phyloP scores from a whole-genome alignment of 169 alveolate species.

The Cryptosporidium tyzzeri region DNA sequence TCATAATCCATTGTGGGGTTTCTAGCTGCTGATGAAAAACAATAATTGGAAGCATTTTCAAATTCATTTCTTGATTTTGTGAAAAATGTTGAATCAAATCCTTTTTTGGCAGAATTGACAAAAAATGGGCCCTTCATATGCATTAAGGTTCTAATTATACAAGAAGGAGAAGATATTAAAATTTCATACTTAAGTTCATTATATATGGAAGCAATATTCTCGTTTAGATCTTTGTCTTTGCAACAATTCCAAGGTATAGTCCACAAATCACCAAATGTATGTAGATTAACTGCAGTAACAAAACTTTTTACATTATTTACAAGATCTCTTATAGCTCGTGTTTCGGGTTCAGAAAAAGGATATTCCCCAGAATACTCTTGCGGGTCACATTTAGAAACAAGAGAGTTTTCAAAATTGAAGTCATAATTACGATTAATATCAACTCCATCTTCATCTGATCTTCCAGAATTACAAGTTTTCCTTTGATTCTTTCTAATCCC shows the following conservation, averaged over 20 bases:
- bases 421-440: conserved; percentile 77
- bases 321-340: conserved; percentile 69
- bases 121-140: conserved; percentile 18
- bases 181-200: conserved; percentile 70
- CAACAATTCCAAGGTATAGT: conserved; percentile 79
- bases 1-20: conserved; percentile 79
- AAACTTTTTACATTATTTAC: conserved; percentile 13
- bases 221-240: conserved; percentile 43
- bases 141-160: conserved; percentile 46
- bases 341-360: conserved; percentile 81
- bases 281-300: conserved; percentile 75
- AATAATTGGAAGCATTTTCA: conserved; percentile 41
- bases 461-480: conserved; percentile 59
- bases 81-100: conserved; percentile 32
- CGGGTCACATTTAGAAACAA: conserved; percentile 50
- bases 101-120: neutral
- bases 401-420: conserved; percentile 21
- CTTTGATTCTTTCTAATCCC: conserved; percentile 72
- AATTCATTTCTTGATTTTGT: conserved; percentile 20
- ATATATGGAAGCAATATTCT: conserved; percentile 30
- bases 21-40: conserved; percentile 60
- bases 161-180: conserved; percentile 52
- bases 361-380: conserved; percentile 77
- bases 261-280: conserved; percentile 79
- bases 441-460: conserved; percentile 53